A percentile compares a stretch with the other conserved stretches of the same genome.
Evolutionary conservation across 805 yeast species (phyloP).

Genomic region (Starmerella vaccinii): DNA sequence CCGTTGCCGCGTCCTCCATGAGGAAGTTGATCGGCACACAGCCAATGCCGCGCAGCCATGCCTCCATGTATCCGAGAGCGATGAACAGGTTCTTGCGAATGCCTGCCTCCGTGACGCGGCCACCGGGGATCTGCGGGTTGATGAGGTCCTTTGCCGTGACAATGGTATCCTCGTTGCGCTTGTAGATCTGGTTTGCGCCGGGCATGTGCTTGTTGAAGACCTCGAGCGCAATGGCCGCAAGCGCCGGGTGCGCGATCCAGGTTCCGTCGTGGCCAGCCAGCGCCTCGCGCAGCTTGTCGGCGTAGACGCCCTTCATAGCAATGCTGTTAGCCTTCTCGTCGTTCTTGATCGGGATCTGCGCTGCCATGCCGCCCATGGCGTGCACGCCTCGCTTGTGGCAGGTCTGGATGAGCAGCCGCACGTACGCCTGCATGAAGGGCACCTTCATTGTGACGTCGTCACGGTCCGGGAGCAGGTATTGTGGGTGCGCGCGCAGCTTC

Average conservation of each 20-base stretch:
- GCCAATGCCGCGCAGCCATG: slow-evolving; percentile 62
- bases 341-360: slow-evolving; percentile 61
- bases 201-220: slow-evolving; percentile 68
- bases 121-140: slow-evolving; percentile 50
- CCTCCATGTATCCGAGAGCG: slow-evolving; percentile 62
- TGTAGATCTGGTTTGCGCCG: slow-evolving; percentile 60
- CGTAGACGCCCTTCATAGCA: slow-evolving; percentile 59
- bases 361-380: slow-evolving; percentile 75
- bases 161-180: slow-evolving; percentile 39
- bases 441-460: slow-evolving; percentile 58
- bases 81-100: slow-evolving; percentile 52
- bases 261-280: slow-evolving; percentile 64
- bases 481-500: slow-evolving; percentile 51
- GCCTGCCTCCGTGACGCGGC: slow-evolving; percentile 54
- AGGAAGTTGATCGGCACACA: slow-evolving; percentile 65
- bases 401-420: slow-evolving; percentile 53
- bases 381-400: slow-evolving; percentile 64
- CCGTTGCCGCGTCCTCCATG: slow-evolving; percentile 75
- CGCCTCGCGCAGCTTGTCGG: slow-evolving; percentile 59
- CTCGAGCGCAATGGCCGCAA: slow-evolving; percentile 53
- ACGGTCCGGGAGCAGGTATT: slow-evolving; percentile 58
- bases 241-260: slow-evolving; percentile 70
- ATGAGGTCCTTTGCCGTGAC: slow-evolving; percentile 52
- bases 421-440: slow-evolving; percentile 61
- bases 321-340: slow-evolving; percentile 50